Evolutionary conservation across 108 stramenopile genomes (phyloP), one percentile per base, ranked within the genome.

Genomic region (Conticribra weissflogii): DNA sequence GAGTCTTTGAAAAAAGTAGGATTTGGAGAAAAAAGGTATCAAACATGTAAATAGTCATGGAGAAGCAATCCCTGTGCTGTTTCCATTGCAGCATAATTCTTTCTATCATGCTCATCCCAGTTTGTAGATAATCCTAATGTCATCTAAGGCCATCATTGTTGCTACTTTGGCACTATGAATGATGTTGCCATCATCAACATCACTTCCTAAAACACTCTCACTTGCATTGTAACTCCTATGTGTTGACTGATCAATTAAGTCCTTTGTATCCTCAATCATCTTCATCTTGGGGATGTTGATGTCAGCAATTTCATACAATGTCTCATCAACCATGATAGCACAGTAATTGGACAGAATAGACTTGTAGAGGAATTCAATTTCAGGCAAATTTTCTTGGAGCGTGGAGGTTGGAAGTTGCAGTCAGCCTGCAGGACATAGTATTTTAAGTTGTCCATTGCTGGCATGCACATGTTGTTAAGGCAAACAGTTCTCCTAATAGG

Each of bases 1-100:
- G 61, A 45, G 29, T 49, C 24, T 23, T 21, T 19, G 47, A 63
- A 48, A 28, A 63, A 48, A 2, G 46, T 47, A 30, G 48, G 47
- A 48, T 63, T 47, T 1, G 61, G 48, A 27, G 45, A 47, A 22
- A 63, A 48, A 25, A 63, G 19, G 29, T 63, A 63, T n/a, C 61
- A 45, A 47, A 17, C 61, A 23, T 30, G 46, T 17, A 25, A 49
- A 27, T 63, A 63, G 28, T 50, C 60, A 48, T 62, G 60, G 12
- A 63, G 15, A n/a, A 63, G 46, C 29, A 30, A 22, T 33, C 34
- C 29, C 27, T 63, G n/a, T 3, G 23, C 29, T 50, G 47, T 2
- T 47, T 0, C 61, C 61, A 63, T 9, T 21, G 30, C 15, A n/a
- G n/a, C n/a, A n/a, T n/a, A n/a, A n/a, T n/a, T n/a, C n/a, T n/a